Conservation (phyloP, 2,329 filamentous ascomycete species). For the Fusarium sp. region DNA sequence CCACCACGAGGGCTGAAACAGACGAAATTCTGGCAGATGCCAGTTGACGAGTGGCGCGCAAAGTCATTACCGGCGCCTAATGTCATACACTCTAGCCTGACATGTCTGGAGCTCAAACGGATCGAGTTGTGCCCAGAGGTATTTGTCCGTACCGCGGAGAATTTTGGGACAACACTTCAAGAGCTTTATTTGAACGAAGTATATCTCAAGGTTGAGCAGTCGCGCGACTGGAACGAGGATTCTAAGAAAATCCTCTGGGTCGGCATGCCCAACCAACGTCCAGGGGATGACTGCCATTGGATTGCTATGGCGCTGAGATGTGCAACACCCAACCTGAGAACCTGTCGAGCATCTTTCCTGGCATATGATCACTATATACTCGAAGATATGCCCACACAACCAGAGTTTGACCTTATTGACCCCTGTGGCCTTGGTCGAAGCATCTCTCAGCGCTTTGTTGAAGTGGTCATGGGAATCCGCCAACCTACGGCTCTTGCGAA, state of each 20-base stretch:
- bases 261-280: slow-evolving; percentile 57
- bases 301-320: slow-evolving; percentile 57
- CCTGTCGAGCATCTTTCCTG: slow-evolving; percentile 59
- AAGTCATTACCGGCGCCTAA: slow-evolving; percentile 54
- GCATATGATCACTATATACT: slow-evolving; percentile 57
- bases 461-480: slow-evolving; percentile 55
- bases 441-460: slow-evolving; percentile 60
- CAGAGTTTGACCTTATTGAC: slow-evolving; percentile 56
- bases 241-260: slow-evolving; percentile 57
- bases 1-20: slow-evolving; percentile 53
- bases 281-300: slow-evolving; percentile 54
- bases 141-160: slow-evolving; percentile 50
- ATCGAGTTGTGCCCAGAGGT: slow-evolving; percentile 54
- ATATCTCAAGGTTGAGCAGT: slow-evolving; percentile 57
- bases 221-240: slow-evolving; percentile 49
- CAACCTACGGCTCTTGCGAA: slow-evolving; percentile 53
- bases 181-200: slow-evolving; percentile 61
- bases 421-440: slow-evolving; percentile 55
- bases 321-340: slow-evolving; percentile 50
- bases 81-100: slow-evolving; percentile 53
- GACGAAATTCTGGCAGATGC: slow-evolving; percentile 52
- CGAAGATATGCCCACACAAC: slow-evolving; percentile 46
- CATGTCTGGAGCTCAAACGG: slow-evolving; percentile 58
- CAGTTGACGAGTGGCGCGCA: slow-evolving; percentile 55
- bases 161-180: slow-evolving; percentile 54